Evolutionary conservation across 192 early-diverging fungal species (phyloP).

Genomic region (Umbelopsis sp.): DNA sequence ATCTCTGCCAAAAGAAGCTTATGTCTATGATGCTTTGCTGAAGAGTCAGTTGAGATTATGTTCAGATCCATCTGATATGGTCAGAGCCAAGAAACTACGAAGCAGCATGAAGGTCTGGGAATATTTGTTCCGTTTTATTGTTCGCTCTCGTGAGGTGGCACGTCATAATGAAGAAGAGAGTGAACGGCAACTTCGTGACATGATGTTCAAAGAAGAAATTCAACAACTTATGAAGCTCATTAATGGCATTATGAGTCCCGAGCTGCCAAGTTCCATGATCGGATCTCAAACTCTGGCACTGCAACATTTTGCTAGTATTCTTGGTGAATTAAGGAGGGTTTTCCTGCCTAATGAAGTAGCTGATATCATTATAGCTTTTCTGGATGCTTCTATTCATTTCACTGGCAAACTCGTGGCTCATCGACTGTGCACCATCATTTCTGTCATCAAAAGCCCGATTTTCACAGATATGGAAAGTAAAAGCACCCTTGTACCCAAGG

Average conservation of each 20-base stretch:
- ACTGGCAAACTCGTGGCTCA: constrained; percentile 40
- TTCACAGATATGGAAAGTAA: constrained; percentile 33
- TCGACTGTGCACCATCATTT: constrained; percentile 35
- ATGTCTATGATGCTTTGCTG: constrained; percentile 47
- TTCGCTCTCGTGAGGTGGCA: constrained; percentile 45
- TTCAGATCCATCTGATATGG: constrained; percentile 32
- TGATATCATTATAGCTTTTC: constrained; percentile 33
- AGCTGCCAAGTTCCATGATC: constrained; percentile 55
- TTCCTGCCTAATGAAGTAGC: constrained; percentile 40
- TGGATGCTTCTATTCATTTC: constrained; percentile 39
- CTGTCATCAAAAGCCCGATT: constrained; percentile 34
- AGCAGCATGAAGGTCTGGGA: constrained; percentile 66
- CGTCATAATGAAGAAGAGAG: constrained; percentile 34
- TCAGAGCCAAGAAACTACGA: constrained; percentile 49
- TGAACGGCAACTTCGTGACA: constrained; percentile 18
- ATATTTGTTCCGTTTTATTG: constrained; percentile 59
- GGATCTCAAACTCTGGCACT: constrained; percentile 62
- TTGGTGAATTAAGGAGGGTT: constrained; percentile 42
- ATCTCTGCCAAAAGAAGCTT: constrained; percentile 7
- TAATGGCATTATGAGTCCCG: constrained; percentile 53
- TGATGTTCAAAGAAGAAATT: constrained; percentile 51
- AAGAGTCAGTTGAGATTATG: constrained; percentile 39
- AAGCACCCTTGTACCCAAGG: constrained; percentile 27
- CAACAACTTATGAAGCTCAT: constrained; percentile 45
- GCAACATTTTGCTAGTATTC: constrained; percentile 47